Percentiles rank a stretch among this genome's conserved stretches.
phyloP scores from a whole-genome alignment of 2,329 filamentous ascomycete genomes.

The Leptographium lundbergii region DNA sequence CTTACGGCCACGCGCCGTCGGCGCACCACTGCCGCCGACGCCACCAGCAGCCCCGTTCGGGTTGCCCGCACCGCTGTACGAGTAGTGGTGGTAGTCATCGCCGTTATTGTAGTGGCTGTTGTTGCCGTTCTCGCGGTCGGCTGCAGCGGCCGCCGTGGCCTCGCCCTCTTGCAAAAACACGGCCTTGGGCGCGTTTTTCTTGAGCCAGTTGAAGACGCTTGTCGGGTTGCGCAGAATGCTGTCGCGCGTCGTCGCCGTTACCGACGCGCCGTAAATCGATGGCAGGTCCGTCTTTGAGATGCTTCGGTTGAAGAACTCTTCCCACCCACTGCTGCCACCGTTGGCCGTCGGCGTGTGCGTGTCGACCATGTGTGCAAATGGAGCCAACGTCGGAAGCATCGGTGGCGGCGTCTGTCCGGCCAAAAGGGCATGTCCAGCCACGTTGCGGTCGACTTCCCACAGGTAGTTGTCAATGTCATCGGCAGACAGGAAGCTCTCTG shows the following conservation, averaged over 20 bases:
- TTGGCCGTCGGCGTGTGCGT: constrained; percentile 10
- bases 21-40: background rate
- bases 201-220: constrained; percentile 91
- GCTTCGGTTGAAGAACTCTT: constrained; percentile 19
- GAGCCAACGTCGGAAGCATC: constrained; percentile 37
- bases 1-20: constrained; percentile 5
- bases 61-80: constrained; percentile 18
- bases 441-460: constrained; percentile 44
- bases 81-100: constrained; percentile 17
- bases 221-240: constrained; percentile 63
- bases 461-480: constrained; percentile 66
- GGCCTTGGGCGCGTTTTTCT: constrained; percentile 70
- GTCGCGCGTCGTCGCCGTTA: constrained; percentile 28
- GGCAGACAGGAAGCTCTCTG: constrained; percentile 53
- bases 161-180: constrained; percentile 65
- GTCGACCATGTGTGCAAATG: constrained; percentile 25
- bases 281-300: constrained; percentile 22
- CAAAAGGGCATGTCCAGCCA: constrained; percentile 31
- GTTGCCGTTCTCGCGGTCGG: constrained; percentile 22
- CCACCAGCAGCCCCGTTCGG: constrained; percentile 2
- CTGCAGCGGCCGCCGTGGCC: constrained; percentile 17
- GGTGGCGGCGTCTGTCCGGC: constrained; percentile 13
- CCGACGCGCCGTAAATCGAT: constrained; percentile 24
- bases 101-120: constrained; percentile 14
- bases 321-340: constrained; percentile 16